Evolutionary conservation across 176 grass and related monocot species (phyloP).

Genomic region (Phyllostachys edulis): DNA sequence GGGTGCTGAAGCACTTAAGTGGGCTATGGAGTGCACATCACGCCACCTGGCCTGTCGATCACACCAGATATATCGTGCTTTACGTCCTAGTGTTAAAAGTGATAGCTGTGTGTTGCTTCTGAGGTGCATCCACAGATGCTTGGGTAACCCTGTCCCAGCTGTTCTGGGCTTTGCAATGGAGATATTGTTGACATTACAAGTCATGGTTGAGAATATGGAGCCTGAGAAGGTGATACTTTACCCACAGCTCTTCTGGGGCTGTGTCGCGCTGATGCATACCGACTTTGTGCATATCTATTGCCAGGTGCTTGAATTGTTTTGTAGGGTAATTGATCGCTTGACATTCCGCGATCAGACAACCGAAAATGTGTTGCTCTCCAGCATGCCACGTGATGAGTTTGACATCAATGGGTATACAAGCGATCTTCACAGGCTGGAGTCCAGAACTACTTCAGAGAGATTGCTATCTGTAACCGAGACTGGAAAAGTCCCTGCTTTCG

Average conservation of each 20-base stretch:
- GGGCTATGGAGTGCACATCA: slow-evolving; percentile 98
- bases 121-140: slow-evolving; percentile 88
- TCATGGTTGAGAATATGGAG: slow-evolving; percentile 99
- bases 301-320: slow-evolving; percentile 86
- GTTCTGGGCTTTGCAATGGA: slow-evolving; percentile 95
- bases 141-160: slow-evolving; percentile 83
- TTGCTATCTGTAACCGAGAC: slow-evolving; percentile 57
- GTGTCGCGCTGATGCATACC: slow-evolving; percentile 93
- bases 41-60: slow-evolving; percentile 87
- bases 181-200: slow-evolving; percentile 86
- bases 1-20: slow-evolving; percentile 95
- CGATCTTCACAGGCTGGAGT: slow-evolving; percentile 73
- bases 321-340: slow-evolving; percentile 79
- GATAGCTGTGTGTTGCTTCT: slow-evolving; percentile 91
- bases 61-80: slow-evolving; percentile 93
- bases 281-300: slow-evolving; percentile 96
- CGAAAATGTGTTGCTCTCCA: slow-evolving; percentile 84
- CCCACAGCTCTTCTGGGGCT: slow-evolving; percentile 98
- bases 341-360: slow-evolving; percentile 83
- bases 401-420: slow-evolving; percentile 62
- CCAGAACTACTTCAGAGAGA: slow-evolving; percentile 56
- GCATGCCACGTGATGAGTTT: slow-evolving; percentile 94
- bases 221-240: slow-evolving; percentile 96
- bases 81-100: slow-evolving; percentile 85
- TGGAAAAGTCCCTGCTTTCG: slow-evolving; percentile 79